phyloP scores from a whole-genome alignment of 495 filamentous ascomycete species.

The Staphylotrichum longicolle region DNA sequence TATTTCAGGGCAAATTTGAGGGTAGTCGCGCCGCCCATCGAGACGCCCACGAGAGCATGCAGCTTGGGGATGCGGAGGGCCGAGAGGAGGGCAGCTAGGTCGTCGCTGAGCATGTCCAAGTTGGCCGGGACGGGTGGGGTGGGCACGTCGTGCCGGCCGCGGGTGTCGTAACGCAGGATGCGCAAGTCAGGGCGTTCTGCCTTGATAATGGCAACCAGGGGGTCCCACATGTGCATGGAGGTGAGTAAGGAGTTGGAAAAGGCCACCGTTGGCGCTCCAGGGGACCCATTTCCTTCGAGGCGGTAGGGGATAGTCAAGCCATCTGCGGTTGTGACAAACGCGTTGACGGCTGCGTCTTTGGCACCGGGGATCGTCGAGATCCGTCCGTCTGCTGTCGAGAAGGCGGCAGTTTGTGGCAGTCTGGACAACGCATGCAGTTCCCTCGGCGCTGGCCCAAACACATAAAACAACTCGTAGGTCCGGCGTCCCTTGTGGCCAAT shows the following conservation, averaged over 20 bases:
- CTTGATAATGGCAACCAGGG: conserved; percentile 59
- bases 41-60: conserved; percentile 66
- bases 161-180: conserved; percentile 67
- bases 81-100: conserved; percentile 58
- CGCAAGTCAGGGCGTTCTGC: conserved; percentile 60
- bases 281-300: conserved; percentile 67
- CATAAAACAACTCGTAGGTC: conserved; percentile 69
- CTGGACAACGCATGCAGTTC: conserved; percentile 54
- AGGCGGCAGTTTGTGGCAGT: conserved; percentile 38
- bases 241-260: conserved; percentile 75
- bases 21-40: conserved; percentile 72
- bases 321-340: conserved; percentile 67
- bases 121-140: conserved; percentile 42
- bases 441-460: conserved; percentile 70
- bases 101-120: conserved; percentile 63
- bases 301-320: conserved; percentile 66
- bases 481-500: conserved; percentile 56
- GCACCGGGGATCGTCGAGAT: conserved; percentile 45
- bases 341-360: conserved; percentile 55
- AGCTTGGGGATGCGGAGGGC: conserved; percentile 60
- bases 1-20: conserved; percentile 68
- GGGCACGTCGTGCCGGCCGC: conserved; percentile 58
- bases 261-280: conserved; percentile 64
- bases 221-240: conserved; percentile 72
- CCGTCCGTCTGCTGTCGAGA: conserved; percentile 53